Percentiles rank a stretch among this genome's conserved stretches.
These are phyloP conservation scores for Gonapodya sp. DNA, from an alignment of 192 early-diverging fungal genomes.

Conservation along the genomic window DNA sequence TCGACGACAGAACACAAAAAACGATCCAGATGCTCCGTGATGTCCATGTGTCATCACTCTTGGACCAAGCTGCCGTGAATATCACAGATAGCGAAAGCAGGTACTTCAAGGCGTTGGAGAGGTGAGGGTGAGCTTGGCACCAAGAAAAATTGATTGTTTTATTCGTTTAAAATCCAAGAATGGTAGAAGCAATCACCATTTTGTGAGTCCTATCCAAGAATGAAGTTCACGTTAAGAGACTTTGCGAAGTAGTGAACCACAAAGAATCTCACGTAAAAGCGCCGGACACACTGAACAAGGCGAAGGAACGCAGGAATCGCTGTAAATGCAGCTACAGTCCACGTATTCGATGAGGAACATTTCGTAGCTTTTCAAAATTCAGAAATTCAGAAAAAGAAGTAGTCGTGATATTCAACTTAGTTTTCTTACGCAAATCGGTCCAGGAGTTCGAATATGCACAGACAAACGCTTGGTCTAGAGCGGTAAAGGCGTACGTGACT, in stretches of 20 bases:
- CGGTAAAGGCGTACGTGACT: not conserved
- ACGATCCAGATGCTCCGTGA: slow-evolving; percentile 25
- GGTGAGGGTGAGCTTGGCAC: slow-evolving; percentile 26
- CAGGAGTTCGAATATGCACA: not conserved
- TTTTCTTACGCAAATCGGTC: not conserved
- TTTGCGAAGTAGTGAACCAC: not conserved
- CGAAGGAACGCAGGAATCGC: slow-evolving; percentile 25
- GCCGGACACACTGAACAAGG: slow-evolving; percentile 24
- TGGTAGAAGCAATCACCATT: not conserved
- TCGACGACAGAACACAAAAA: not conserved
- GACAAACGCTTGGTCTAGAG: not conserved
- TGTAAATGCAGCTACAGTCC: slow-evolving; percentile 22
- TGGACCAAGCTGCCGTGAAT: slow-evolving; percentile 20
- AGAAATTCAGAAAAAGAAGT: too few species aligned
- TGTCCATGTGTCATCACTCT: slow-evolving; percentile 3
- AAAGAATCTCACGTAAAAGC: slow-evolving; percentile 10
- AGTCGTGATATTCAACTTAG: not conserved
- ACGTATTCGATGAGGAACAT: slow-evolving; percentile 19
- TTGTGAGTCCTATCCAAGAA: slow-evolving; percentile 18
- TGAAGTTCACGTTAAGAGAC: too few species aligned
- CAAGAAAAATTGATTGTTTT: not conserved
- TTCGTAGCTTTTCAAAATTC: not conserved
- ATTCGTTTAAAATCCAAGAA: not conserved
- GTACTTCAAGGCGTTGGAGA: slow-evolving; percentile 32
- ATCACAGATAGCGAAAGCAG: slow-evolving; percentile 25